Base-by-base conservation (phyloP, 139 green algal genomes). In the Asterochloris erici region DNA sequence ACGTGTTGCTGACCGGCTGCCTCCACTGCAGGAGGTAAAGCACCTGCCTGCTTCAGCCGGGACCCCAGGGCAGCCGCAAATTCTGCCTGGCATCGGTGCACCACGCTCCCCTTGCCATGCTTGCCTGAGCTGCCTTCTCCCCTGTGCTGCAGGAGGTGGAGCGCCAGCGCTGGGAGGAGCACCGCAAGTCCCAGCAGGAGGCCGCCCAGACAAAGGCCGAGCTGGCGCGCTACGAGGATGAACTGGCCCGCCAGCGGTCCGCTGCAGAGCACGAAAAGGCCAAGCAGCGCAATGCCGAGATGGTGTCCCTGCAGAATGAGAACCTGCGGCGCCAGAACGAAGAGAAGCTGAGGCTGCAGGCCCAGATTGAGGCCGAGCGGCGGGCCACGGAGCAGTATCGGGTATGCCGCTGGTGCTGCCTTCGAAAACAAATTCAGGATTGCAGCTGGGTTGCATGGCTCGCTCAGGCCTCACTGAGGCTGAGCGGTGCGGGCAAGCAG, bases 291-390 rank as follows among this genome's bases (percentile, higher is more conserved):
- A 98, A 99, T 79, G 88, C 80, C 1, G 96, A 98, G 88, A 90
- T 98, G 64, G 95, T 98, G 66, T 82, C 12, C 60, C 81, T 95
- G 91, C 95, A 99, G 87, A 96, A 98, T 87, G 91, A 99, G 84
- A 89, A 82, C 23, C 29, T 77, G 13, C 78, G 87, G 27, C 79
- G 88, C 14, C 88, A 95, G 75, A 96, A 99, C 89, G 82, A 73
- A n/a, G 89, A 97, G 86, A 87, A 89, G 76, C 84, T 91, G 66
- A 71, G 81, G 6, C 88, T 97, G 26, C 90, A 94, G 85, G 90
- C 92, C 80, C 93, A 98, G 85, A 96, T 98, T 19, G 92, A 98
- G 88, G 93, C 91, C 21, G 95, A 98, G 89, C 88, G 94, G 14
- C 81, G 92, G 24, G 90, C 91, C 38, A 95, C 93, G 16, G 95